Conservation (phyloP, 306 rosid species). For the Casuarina cunninghamiana region DNA sequence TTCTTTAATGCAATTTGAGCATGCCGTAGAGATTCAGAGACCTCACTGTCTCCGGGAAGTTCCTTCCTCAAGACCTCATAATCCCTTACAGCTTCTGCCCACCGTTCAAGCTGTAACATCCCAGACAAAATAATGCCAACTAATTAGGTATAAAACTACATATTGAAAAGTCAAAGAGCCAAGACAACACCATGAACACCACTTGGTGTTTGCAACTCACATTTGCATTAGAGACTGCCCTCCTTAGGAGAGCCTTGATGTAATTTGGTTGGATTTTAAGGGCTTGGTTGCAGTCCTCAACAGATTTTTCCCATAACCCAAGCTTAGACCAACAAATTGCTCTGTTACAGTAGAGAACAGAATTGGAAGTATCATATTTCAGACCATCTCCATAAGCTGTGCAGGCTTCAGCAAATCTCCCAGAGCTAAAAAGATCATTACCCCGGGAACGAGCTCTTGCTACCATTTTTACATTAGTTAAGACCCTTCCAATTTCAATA, state of each 20-base stretch:
- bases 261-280: conserved; percentile 77
- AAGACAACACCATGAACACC: neutral
- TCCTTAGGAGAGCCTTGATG: conserved; percentile 80
- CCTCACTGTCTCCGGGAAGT: conserved; percentile 77
- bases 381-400: conserved; percentile 93
- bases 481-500: conserved; percentile 56
- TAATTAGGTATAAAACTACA: neutral
- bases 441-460: conserved; percentile 78
- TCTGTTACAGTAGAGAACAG: conserved; percentile 83
- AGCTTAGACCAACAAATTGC: conserved; percentile 94
- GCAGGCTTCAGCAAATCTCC: conserved; percentile 77
- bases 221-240: conserved; percentile 83
- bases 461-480: conserved; percentile 66
- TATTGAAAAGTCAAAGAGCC: conserved; percentile 8
- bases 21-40: conserved; percentile 62
- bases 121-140: conserved; percentile 3
- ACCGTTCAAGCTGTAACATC: conserved; percentile 71
- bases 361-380: conserved; percentile 60
- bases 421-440: conserved; percentile 69
- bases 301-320: conserved; percentile 85
- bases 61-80: conserved; percentile 64
- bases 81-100: conserved; percentile 85
- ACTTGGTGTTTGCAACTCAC: conserved; percentile 31
- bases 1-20: conserved; percentile 64
- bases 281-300: conserved; percentile 80